These are phyloP conservation scores for Aspergillus sp. DNA, from an alignment of 2,329 filamentous ascomycete genomes.

Conservation along the genomic window DNA sequence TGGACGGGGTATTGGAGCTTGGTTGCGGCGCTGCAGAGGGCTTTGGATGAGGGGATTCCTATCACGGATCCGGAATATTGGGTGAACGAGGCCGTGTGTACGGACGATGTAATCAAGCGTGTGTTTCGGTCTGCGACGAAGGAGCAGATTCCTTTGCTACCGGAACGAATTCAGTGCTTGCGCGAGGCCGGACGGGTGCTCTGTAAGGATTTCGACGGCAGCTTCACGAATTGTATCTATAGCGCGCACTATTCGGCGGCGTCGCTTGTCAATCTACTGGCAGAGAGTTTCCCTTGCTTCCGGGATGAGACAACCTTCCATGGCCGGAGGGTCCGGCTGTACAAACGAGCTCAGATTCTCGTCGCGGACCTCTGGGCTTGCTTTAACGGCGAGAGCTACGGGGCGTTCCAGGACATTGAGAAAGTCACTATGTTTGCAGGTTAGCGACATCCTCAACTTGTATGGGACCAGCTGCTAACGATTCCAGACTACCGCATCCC, in stretches of 20 bases:
- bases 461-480: not conserved
- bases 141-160: conserved; percentile 78
- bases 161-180: conserved; percentile 70
- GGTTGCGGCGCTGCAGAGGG: conserved; percentile 78
- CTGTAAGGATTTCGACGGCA: conserved; percentile 70
- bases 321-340: conserved; percentile 67
- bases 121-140: conserved; percentile 82
- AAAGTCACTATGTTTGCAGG: conserved; percentile 95
- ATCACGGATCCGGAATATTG: conserved; percentile 87
- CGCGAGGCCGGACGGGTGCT: conserved; percentile 77
- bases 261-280: conserved; percentile 75
- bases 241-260: conserved; percentile 74
- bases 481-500: conserved; percentile 79
- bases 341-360: conserved; percentile 93
- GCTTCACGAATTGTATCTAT: conserved; percentile 65
- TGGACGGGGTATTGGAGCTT: conserved; percentile 98
- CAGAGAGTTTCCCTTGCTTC: conserved; percentile 77
- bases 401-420: conserved; percentile 81
- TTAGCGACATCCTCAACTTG: conserved; percentile 16
- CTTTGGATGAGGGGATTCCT: conserved; percentile 81
- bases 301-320: conserved; percentile 72
- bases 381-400: conserved; percentile 73
- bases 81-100: conserved; percentile 68
- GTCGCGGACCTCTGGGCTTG: conserved; percentile 96
- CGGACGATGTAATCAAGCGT: conserved; percentile 62